These are phyloP conservation scores for Oemleria cerasiformis DNA, from an alignment of 306 rosid genomes.

Conservation along the genomic window DNA sequence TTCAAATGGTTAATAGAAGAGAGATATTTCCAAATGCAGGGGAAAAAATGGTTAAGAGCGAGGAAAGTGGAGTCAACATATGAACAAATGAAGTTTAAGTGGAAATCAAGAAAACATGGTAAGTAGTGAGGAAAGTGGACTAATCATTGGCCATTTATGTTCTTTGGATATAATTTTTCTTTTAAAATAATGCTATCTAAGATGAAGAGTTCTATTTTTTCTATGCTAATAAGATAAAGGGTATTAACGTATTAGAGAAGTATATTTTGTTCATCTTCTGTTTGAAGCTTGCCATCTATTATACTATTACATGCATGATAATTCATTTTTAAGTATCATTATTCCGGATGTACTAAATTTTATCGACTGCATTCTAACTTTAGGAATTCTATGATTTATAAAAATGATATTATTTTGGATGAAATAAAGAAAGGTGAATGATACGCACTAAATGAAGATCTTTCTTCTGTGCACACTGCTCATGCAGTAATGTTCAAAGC, in stretches of 20 bases:
- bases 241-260: background rate
- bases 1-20: background rate
- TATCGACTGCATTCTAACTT: no score
- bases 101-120: constrained; percentile 6
- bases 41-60: background rate
- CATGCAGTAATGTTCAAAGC: no score
- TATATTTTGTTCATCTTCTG: background rate
- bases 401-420: no score
- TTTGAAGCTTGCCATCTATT: background rate
- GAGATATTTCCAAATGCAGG: background rate
- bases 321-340: no score
- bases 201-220: background rate
- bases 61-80: background rate
- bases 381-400: no score
- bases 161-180: background rate
- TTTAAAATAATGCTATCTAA: background rate
- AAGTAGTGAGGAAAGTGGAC: no score
- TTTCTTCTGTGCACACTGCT: no score
- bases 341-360: background rate
- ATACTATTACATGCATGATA: background rate
- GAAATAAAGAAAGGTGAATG: no score
- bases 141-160: background rate
- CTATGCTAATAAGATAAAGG: background rate
- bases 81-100: background rate
- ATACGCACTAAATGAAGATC: no score